Evolutionary conservation across 1,284 basidiomycete genomes (phyloP), one percentile per base, ranked within the genome.

Genomic region (Boletus albobrunnescens): DNA sequence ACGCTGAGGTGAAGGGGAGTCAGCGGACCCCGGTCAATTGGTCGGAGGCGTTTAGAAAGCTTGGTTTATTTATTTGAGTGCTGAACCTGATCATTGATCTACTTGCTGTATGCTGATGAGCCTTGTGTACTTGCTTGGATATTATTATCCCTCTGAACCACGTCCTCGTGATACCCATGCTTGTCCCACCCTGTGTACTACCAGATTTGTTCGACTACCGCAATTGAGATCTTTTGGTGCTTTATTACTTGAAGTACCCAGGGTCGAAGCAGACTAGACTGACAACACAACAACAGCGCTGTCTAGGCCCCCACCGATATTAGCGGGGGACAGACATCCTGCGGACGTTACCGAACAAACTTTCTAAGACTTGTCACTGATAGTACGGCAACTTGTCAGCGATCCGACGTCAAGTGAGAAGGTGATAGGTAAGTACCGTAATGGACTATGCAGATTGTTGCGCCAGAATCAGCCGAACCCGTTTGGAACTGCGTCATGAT

Each of bases 41-140:
- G 65, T 39, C 47, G 1, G 57, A 51, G 17, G 36, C 50, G 1
- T 47, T 62, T 16, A 54, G 16, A 32, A 68, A 52, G 44, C 7
- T 64, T 49, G 56, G 64, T 12, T 41, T 65, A 33, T 65, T 52
- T 33, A 22, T 36, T 23, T 58, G 36, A 36, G 5, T 42, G 43
- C 43, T 16, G 19, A 14, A 16, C 8, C 9, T 13, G 11, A 30
- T 12, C 6, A 30, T 9, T 36, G 47, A 58, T 47, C 43, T 49
- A 27, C n/a, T n/a, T n/a, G n/a, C 9, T 41, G 30, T 50, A 35
- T 38, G 38, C 19, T 54, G 31, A 36, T n/a, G 12, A 13, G 28
- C 13, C 28, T 28, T 30, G 28, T 30, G n/a, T 30, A 14, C 14
- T n/a, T n/a, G n/a, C n/a, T n/a, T n/a, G n/a, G n/a, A n/a, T n/a